phyloP scores from a whole-genome alignment of 2,329 filamentous ascomycete species.

The Sclerotinia minor region DNA sequence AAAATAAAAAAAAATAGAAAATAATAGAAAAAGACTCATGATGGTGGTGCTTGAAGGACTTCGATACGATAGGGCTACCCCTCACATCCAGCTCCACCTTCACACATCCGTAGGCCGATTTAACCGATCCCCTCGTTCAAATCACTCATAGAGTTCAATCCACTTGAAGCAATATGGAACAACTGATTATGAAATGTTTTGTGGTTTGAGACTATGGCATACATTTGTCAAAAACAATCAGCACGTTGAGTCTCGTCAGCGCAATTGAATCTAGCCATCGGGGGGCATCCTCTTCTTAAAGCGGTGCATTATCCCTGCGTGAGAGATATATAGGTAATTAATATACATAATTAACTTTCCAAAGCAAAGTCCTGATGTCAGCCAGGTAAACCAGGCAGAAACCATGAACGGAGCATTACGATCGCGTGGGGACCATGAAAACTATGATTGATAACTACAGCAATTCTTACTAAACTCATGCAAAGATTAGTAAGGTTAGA shows the following conservation, averaged over 20 bases:
- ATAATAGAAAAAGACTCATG: not conserved
- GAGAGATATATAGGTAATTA: not conserved
- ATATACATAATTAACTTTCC: not conserved
- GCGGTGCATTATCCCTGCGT: not conserved
- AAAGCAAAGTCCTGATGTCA: not conserved
- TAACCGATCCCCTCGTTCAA: not conserved
- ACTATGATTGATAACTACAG: conserved; percentile 9
- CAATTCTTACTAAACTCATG: conserved; percentile 7
- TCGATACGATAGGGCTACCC: not conserved
- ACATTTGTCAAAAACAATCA: not conserved
- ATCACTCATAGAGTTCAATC: not conserved
- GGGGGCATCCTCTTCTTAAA: not conserved
- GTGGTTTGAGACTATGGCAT: not conserved
- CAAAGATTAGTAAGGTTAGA: not conserved
- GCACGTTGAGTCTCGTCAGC: not conserved
- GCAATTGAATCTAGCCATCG: too few relatives aligned
- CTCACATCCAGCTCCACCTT: not conserved
- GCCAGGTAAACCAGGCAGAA: not conserved
- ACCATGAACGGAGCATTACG: not conserved
- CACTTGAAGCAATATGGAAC: not conserved
- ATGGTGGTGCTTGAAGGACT: not conserved
- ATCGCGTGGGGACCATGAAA: conserved; percentile 13
- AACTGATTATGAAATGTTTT: not conserved
- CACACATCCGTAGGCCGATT: not conserved
- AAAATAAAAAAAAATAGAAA: too few relatives aligned